These are phyloP conservation scores for Boletus barrowsii DNA, from an alignment of 768 basidiomycete species.

Conservation along the genomic window DNA sequence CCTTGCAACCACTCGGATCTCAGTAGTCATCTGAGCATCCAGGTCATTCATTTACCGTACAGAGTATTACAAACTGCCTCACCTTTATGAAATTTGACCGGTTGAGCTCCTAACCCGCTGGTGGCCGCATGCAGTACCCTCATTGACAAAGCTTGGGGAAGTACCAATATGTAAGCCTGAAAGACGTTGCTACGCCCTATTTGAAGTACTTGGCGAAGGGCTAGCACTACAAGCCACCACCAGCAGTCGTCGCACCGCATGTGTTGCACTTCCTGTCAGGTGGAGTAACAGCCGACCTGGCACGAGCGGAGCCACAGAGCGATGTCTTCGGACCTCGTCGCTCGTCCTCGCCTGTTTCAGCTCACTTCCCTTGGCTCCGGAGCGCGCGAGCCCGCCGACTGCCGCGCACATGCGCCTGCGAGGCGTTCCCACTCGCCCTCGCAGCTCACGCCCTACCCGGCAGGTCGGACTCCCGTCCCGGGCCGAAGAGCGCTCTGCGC, in stretches of 20 bases:
- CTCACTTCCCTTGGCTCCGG: too few species aligned
- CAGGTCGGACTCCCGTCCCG: too few species aligned
- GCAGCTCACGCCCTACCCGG: too few species aligned
- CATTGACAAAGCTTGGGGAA: not conserved
- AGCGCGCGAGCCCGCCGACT: too few species aligned
- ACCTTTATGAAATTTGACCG: constrained; percentile 1
- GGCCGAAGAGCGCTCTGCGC: too few species aligned
- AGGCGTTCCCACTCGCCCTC: too few species aligned
- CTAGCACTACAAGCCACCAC: too few species aligned
- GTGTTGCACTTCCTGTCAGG: not conserved
- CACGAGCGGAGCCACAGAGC: too few species aligned
- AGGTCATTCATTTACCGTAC: constrained; percentile 6
- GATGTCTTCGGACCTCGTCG: too few species aligned
- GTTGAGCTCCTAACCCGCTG: not conserved
- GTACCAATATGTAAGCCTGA: too few species aligned
- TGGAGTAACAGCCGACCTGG: not conserved
- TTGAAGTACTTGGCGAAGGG: not conserved
- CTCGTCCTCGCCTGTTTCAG: too few species aligned
- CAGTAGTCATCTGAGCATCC: not conserved
- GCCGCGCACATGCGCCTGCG: too few species aligned
- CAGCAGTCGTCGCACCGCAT: not conserved
- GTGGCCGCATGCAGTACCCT: not conserved
- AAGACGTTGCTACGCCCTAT: constrained; percentile 3
- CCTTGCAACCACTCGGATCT: constrained; percentile 13
- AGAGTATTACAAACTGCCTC: not conserved